Conservation (phyloP, 768 basidiomycete genomes). For the Cystofilobasidium macerans region DNA sequence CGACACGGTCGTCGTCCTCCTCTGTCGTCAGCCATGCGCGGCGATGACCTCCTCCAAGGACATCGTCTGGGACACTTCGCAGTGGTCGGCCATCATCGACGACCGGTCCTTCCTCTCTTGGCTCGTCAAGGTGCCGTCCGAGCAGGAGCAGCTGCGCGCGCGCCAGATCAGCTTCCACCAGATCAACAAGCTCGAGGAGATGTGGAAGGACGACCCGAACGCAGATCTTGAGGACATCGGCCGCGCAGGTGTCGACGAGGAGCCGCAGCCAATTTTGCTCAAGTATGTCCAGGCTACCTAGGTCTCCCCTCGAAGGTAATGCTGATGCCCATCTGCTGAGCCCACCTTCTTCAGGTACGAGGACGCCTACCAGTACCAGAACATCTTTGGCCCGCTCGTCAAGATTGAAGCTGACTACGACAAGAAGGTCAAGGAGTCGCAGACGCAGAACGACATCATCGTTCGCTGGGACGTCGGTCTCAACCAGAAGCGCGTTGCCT, state of each 20-base stretch:
- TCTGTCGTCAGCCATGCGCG: slow-evolving; percentile 97
- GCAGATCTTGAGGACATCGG: slow-evolving; percentile 94
- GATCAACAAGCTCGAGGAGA: slow-evolving; percentile 91
- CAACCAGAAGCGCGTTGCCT: slow-evolving; percentile 98
- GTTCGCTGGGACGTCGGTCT: slow-evolving; percentile 96
- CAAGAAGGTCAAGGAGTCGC: slow-evolving; percentile 92
- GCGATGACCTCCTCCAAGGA: slow-evolving; percentile 79
- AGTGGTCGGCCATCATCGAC: slow-evolving; percentile 98
- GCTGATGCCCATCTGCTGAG: background rate
- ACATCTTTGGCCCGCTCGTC: slow-evolving; percentile 96
- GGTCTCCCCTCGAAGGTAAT: no score
- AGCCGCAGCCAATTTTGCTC: slow-evolving; percentile 79
- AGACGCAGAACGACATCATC: slow-evolving; percentile 92
- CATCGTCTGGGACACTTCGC: slow-evolving; percentile 93
- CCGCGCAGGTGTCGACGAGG: slow-evolving; percentile 94
- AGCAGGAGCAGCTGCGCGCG: slow-evolving; percentile 89
- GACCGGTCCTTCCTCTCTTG: slow-evolving; percentile 98
- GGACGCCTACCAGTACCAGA: slow-evolving; percentile 99
- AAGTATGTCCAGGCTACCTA: no score
- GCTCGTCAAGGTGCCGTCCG: slow-evolving; percentile 94
- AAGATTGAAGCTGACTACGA: slow-evolving; percentile 99
- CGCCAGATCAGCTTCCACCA: slow-evolving; percentile 94
- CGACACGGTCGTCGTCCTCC: slow-evolving; percentile 92
- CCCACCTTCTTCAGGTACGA: slow-evolving; percentile 51
- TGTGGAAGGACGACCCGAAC: slow-evolving; percentile 92